Evolutionary conservation across 1,284 basidiomycete genomes (phyloP).

Genomic region (Cystobasidiaceae sp.): DNA sequence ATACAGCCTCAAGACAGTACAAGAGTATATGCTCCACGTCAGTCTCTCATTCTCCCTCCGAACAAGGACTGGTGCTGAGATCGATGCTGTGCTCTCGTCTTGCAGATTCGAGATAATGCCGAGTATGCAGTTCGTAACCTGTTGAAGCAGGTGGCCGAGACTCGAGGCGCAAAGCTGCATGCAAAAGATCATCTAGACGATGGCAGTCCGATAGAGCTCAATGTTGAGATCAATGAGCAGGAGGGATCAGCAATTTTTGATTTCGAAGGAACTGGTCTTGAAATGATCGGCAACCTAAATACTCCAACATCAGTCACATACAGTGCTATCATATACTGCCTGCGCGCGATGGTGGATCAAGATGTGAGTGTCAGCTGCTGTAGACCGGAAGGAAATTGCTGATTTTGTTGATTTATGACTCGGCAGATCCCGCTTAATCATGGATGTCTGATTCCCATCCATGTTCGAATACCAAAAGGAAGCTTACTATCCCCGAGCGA

Average conservation of each 20-base stretch:
- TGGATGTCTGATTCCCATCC: constrained; percentile 65
- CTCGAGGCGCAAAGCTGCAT: constrained; percentile 56
- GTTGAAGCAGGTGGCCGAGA: constrained; percentile 66
- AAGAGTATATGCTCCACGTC: constrained; percentile 78
- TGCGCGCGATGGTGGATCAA: constrained; percentile 82
- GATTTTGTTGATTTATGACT: too few species aligned
- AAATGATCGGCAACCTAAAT: constrained; percentile 64
- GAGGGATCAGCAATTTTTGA: constrained; percentile 80
- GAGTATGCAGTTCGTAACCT: constrained; percentile 81
- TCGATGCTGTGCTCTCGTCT: too few species aligned
- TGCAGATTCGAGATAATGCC: constrained; percentile 73
- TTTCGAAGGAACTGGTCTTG: constrained; percentile 60
- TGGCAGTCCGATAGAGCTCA: constrained; percentile 76
- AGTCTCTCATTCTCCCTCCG: constrained; percentile 8
- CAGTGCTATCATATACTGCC: constrained; percentile 87
- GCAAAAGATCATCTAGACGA: constrained; percentile 80
- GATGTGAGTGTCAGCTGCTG: too few species aligned
- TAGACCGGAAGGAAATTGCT: constrained; percentile 6
- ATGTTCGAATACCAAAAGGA: constrained; percentile 74
- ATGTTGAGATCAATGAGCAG: constrained; percentile 69
- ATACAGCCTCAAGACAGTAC: constrained; percentile 78
- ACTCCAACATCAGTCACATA: constrained; percentile 70
- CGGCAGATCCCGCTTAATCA: constrained; percentile 77
- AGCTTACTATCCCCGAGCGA: constrained; percentile 73
- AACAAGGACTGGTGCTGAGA: too few species aligned